Base-by-base conservation (phyloP, 495 filamentous ascomycete genomes). In the Neurospora sublineolata region DNA sequence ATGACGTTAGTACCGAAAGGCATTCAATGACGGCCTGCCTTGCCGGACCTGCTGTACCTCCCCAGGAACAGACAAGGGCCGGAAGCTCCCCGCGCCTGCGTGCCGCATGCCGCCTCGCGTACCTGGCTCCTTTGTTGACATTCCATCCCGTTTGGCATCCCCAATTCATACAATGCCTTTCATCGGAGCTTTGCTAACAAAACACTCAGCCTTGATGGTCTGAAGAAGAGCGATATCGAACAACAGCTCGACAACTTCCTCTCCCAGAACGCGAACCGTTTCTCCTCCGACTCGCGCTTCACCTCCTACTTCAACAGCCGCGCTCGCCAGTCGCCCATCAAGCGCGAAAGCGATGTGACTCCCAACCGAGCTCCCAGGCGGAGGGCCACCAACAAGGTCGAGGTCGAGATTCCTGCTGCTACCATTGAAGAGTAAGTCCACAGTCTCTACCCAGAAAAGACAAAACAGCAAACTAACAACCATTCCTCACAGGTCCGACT, bases 191-290 rank as follows among this genome's bases (percentile, higher is more conserved):
- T 7, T 37, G 6, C 52, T 52, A 30, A 52, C 44, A 37, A 67
- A 9, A 18, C 5, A 30, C 23, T 67, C 74, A 97, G 94, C 75
- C 88, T 86, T 76, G 90, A 92, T 70, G 84, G 87, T 42, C 80
- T 88, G 73, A 91, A 90, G 75, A 97, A 97, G 81, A 80, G 83
- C 73, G 94, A 98, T n/a, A 88, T 98, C 44, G 92, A 94, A 78
- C 75, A 84, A 69, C 84, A 87, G 36, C 87, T 99, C 71, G 92
- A 95, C 69, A 86, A 91, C 33, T 89, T 91, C 81, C 87, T 99
- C 42, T 84, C 87, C 72, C 83, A 84, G 38, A 89, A 97, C 80
- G 79, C 84, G 40, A 78, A 86, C 67, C 84, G 83, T 40, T 91
- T 90, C 78, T 82, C 82, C 37, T 82, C 78, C 23, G 89, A 96